A percentile compares a stretch with the other conserved stretches of the same genome.
phyloP scores from a whole-genome alignment of 2,329 filamentous ascomycete genomes.

The Fusarium brevicatenulatum region DNA sequence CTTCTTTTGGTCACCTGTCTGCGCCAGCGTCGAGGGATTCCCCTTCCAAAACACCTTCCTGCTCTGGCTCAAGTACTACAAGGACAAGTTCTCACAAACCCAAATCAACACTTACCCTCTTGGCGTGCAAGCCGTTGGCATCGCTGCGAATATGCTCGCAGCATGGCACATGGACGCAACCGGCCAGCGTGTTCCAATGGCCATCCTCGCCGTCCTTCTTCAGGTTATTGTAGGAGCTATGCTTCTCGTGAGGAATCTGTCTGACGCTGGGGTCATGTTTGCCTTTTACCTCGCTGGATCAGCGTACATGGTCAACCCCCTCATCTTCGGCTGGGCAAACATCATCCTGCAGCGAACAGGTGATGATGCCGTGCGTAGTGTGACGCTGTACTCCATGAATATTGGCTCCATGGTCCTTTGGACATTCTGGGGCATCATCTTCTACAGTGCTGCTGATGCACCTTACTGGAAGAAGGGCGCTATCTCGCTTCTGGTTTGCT shows the following conservation, averaged over 20 bases:
- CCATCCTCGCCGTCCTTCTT: slow-evolving; percentile 17
- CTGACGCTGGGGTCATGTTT: slow-evolving; percentile 33
- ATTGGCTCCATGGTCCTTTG: slow-evolving; percentile 52
- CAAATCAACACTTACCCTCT: slow-evolving; percentile 45
- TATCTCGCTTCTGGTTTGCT: slow-evolving; percentile 38
- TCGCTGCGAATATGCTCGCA: slow-evolving; percentile 36
- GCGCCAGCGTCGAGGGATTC: slow-evolving; percentile 34
- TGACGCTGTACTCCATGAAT: slow-evolving; percentile 55
- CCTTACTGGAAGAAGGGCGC: slow-evolving; percentile 52
- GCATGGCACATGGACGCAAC: slow-evolving; percentile 39
- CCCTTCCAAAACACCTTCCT: slow-evolving; percentile 41
- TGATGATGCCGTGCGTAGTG: slow-evolving; percentile 54
- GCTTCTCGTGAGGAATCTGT: slow-evolving; percentile 34
- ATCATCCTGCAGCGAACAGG: slow-evolving; percentile 37
- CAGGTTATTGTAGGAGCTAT: slow-evolving; percentile 34
- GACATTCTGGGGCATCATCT: slow-evolving; percentile 57
- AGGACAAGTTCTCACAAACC: slow-evolving; percentile 27
- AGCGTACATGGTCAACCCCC: slow-evolving; percentile 41
- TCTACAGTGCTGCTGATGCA: slow-evolving; percentile 55
- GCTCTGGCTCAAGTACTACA: slow-evolving; percentile 41
- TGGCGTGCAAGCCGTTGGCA: slow-evolving; percentile 40
- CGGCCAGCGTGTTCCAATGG: slow-evolving; percentile 28
- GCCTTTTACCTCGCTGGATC: slow-evolving; percentile 41
- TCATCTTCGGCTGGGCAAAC: slow-evolving; percentile 43
- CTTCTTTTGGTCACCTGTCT: slow-evolving; percentile 49